Conservation (phyloP, 768 basidiomycete genomes). For the Boletus sp. region DNA sequence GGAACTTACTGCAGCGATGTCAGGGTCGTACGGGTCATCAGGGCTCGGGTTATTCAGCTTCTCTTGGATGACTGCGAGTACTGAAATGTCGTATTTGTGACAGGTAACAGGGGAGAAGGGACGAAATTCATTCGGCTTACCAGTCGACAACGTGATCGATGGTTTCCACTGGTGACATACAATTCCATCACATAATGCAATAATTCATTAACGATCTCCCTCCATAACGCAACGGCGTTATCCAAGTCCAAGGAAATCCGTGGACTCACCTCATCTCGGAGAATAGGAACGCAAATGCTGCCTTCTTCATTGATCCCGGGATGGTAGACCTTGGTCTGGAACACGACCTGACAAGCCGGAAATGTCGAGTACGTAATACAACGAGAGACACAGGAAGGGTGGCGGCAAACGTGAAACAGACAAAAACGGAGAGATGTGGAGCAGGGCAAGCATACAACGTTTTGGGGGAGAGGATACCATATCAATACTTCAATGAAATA, state of each 20-base stretch:
- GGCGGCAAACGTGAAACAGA: neutral
- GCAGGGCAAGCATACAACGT: slow-evolving; percentile 12
- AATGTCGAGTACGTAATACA: slow-evolving; percentile 20
- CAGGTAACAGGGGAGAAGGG: neutral
- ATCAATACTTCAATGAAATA: slow-evolving; percentile 1
- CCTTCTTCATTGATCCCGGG: slow-evolving; percentile 91
- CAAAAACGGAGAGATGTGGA: neutral
- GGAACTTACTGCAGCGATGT: slow-evolving; percentile 73
- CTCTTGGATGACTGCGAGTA: slow-evolving; percentile 73
- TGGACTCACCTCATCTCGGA: slow-evolving; percentile 72
- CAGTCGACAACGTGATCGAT: slow-evolving; percentile 67
- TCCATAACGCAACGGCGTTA: neutral
- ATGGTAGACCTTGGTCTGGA: slow-evolving; percentile 86
- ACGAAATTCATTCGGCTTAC: slow-evolving; percentile 35
- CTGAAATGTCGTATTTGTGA: slow-evolving; percentile 38
- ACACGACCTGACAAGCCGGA: slow-evolving; percentile 57
- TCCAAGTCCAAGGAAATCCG: slow-evolving; percentile 1
- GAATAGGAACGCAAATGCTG: slow-evolving; percentile 77
- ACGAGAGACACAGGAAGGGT: neutral
- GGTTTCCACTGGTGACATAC: slow-evolving; percentile 72
- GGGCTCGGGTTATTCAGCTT: slow-evolving; percentile 86
- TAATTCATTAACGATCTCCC: slow-evolving; percentile 4
- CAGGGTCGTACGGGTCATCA: slow-evolving; percentile 87
- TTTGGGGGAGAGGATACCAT: slow-evolving; percentile 15
- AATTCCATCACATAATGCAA: slow-evolving; percentile 2